These are phyloP conservation scores for Mycena citricolor DNA, from an alignment of 1,284 basidiomycete genomes.

Conservation along the genomic window DNA sequence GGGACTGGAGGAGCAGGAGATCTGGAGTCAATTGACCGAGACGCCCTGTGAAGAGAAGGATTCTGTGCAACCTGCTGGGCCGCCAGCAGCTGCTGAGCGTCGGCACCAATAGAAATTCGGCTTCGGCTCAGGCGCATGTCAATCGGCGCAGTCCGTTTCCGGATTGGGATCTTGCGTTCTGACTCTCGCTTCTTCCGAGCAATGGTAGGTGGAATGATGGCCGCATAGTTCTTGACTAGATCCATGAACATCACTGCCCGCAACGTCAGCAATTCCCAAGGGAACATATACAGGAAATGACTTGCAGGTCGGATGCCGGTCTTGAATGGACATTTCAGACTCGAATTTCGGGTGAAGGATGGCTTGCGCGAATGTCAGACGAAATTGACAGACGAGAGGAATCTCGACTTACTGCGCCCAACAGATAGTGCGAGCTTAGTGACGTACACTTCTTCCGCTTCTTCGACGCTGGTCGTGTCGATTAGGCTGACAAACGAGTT, in stretches of 20 bases:
- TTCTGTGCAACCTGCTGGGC: slow-evolving; percentile 68
- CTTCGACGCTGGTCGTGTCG: slow-evolving; percentile 64
- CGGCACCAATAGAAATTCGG: slow-evolving; percentile 68
- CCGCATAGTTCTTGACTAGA: slow-evolving; percentile 74
- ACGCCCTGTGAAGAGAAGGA: slow-evolving; percentile 38
- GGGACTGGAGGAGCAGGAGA: slow-evolving; percentile 30
- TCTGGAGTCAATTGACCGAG: slow-evolving; percentile 42
- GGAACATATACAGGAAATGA: slow-evolving; percentile 17
- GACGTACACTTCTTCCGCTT: slow-evolving; percentile 74
- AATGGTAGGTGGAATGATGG: slow-evolving; percentile 79
- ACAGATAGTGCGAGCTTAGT: slow-evolving; percentile 86
- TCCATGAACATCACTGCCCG: slow-evolving; percentile 80
- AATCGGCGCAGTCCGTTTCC: slow-evolving; percentile 86
- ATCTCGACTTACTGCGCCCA: slow-evolving; percentile 72
- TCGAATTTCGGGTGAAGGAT: slow-evolving; percentile 84
- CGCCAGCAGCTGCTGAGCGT: slow-evolving; percentile 80
- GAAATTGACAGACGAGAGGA: slow-evolving; percentile 2
- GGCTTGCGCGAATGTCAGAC: slow-evolving; percentile 43
- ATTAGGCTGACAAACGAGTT: slow-evolving; percentile 53
- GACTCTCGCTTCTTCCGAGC: slow-evolving; percentile 83
- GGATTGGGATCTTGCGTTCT: slow-evolving; percentile 74
- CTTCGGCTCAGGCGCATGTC: slow-evolving; percentile 84
- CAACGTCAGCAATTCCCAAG: slow-evolving; percentile 2
- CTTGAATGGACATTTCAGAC: slow-evolving; percentile 80
- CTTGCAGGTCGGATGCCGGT: slow-evolving; percentile 78